phyloP scores from a whole-genome alignment of 2,329 filamentous ascomycete genomes.

The Colletotrichum paranaense region DNA sequence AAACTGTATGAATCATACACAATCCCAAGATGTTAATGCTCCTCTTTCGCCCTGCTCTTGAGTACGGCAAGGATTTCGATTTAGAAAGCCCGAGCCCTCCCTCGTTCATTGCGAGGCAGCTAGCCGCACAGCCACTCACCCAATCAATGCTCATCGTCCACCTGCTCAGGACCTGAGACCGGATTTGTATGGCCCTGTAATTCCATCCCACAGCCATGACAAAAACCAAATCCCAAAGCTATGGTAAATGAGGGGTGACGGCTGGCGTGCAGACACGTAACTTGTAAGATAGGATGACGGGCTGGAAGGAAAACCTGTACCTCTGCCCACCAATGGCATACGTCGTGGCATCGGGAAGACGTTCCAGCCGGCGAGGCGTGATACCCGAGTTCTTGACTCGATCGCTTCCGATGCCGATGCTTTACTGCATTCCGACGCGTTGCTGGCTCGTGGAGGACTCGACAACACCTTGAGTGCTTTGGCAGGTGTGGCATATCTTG shows the following conservation, averaged over 20 bases:
- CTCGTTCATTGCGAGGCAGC: not conserved
- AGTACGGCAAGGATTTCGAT: not conserved
- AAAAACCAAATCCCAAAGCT: not conserved
- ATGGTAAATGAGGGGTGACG: conserved; percentile 3
- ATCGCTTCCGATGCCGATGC: not conserved
- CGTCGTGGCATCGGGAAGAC: not conserved
- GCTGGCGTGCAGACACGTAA: conserved; percentile 5
- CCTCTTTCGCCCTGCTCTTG: not conserved
- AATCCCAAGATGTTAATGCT: not conserved
- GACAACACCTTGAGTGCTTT: not conserved
- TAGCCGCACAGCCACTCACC: conserved; percentile 6
- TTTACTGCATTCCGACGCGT: not conserved
- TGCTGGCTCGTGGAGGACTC: not conserved
- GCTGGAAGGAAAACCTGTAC: not conserved
- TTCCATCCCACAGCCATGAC: conserved; percentile 19
- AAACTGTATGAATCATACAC: not conserved
- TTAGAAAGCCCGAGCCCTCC: not conserved
- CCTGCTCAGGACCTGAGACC: conserved; percentile 25
- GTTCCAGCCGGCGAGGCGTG: not conserved
- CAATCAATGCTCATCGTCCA: conserved; percentile 13
- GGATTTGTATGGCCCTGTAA: conserved; percentile 20
- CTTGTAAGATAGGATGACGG: conserved; percentile 1
- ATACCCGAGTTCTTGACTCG: not conserved
- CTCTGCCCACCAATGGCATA: not conserved
- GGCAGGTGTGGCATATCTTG: not conserved